Conservation (phyloP, 1,139 yeast species). For the Candida sojae region DNA sequence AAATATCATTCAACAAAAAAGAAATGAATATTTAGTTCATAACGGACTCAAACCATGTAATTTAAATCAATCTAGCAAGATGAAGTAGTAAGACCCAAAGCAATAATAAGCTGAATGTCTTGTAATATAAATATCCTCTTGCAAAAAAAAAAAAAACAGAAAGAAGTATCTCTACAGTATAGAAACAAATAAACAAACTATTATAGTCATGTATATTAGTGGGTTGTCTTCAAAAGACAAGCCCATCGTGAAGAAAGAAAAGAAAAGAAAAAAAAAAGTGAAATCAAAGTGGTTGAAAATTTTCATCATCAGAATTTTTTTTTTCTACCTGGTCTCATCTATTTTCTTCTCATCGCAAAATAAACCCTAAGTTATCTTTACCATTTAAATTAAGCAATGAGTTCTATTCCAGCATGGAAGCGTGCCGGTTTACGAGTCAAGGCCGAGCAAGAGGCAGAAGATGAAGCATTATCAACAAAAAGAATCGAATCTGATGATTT, state of each 20-base stretch:
- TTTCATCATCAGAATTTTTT: conserved; percentile 4
- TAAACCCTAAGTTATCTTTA: background rate
- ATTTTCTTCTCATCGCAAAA: background rate
- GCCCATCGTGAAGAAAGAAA: background rate
- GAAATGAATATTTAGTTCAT: conserved; percentile 18
- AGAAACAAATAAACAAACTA: background rate
- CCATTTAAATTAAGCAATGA: conserved; percentile 6
- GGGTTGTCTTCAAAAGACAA: background rate
- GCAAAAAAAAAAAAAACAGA: background rate
- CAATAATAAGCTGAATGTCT: background rate
- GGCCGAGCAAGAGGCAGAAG: conserved; percentile 40
- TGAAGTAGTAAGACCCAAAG: background rate
- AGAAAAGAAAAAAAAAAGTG: background rate
- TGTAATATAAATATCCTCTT: background rate
- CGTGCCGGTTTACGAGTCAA: conserved; percentile 71
- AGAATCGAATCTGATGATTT: conserved; percentile 45
- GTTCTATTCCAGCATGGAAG: conserved; percentile 84
- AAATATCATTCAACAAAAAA: background rate
- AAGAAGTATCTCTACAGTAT: background rate
- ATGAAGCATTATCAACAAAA: conserved; percentile 40
- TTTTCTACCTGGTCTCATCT: background rate
- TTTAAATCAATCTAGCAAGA: conserved; percentile 33
- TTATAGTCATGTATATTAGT: background rate
- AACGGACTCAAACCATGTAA: conserved; percentile 61
- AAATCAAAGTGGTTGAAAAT: background rate